Base-by-base conservation (phyloP, 2,329 filamentous ascomycete genomes). In the Myrmaecium sp. region DNA sequence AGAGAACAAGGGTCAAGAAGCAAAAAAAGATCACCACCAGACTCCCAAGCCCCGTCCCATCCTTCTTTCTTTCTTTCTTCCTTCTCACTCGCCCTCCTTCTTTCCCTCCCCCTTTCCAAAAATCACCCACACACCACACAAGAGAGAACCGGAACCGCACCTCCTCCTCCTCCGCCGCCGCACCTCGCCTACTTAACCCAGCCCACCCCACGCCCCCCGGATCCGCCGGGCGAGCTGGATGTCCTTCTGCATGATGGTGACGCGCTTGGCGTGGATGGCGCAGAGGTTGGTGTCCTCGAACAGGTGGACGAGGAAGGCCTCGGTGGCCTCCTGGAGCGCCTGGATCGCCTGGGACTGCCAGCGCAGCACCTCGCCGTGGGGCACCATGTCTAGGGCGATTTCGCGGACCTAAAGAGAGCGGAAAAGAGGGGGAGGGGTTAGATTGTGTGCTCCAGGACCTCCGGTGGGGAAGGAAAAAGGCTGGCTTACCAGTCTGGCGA, bases 321-420 rank as follows among this genome's bases (percentile, higher is more conserved):
- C 89, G 40, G 93, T 84, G 29, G 89, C 93, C 69, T 98, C 89
- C 65, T 98, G 86, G 21, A 98, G 75, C 39, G 89, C 89, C 50
- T 82, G 80, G 53, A 98, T 94, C 56, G 89, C 89, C 24, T 86
- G 93, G 14, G 82, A 92, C 68, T 98, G 89, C 81, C 94, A 98
- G 54, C 84, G 80, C 36, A 92, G 77, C 41, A 91, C 79, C 20
- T 46, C 45, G 15, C 42, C 41, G 30, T 44, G 35, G 45, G 79
- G 84, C 66, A 91, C 91, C 72, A 93, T 91, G 60, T 91, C 82
- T 58, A 92, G 78, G 20, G 83, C 83, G 36, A 95, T 93, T 65
- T 98, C 50, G 16, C 47, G 43, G 40, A 94, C 52, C 53, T 55
- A n/a, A n/a, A n/a, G n/a, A n/a, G n/a, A n/a, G n/a, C n/a, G 24